Conservation (phyloP, 1,139 yeast genomes). For the Yarrowia galli region DNA sequence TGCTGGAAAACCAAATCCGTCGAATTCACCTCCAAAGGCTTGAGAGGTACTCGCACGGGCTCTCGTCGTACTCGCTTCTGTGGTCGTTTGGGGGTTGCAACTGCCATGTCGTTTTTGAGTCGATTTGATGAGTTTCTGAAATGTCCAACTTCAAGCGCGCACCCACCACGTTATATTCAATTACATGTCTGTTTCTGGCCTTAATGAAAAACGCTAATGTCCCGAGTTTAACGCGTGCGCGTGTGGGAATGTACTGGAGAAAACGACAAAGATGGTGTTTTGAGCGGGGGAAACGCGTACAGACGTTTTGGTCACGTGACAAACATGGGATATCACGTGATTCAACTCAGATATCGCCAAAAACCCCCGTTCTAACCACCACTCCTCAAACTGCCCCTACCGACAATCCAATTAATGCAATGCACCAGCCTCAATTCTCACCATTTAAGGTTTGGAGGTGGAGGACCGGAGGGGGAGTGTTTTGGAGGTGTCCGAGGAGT, state of each 20-base stretch:
- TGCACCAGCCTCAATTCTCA: slow-evolving; percentile 36
- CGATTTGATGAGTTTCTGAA: too few species aligned
- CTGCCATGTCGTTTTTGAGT: slow-evolving; percentile 12
- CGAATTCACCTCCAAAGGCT: slow-evolving; percentile 1
- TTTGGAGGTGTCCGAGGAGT: too few species aligned
- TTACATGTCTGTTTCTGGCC: slow-evolving; percentile 27
- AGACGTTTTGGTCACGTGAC: not conserved
- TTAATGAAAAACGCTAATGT: slow-evolving; percentile 11
- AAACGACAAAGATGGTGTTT: not conserved
- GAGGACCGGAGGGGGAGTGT: not conserved
- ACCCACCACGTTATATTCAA: too few species aligned
- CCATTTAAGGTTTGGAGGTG: slow-evolving; percentile 9
- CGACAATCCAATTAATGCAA: slow-evolving; percentile 29
- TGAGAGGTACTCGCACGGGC: slow-evolving; percentile 24
- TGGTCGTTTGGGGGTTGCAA: slow-evolving; percentile 37
- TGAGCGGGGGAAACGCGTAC: not conserved
- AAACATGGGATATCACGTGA: not conserved
- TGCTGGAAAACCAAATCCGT: not conserved
- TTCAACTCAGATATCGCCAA: too few species aligned
- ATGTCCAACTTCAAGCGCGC: too few species aligned
- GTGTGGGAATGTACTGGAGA: not conserved
- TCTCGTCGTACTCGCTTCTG: slow-evolving; percentile 35
- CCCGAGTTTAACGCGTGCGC: not conserved
- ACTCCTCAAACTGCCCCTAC: not conserved
- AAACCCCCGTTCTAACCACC: not conserved